These are phyloP conservation scores for Bertia moriformis DNA, from an alignment of 2,329 filamentous ascomycete genomes.

Conservation along the genomic window DNA sequence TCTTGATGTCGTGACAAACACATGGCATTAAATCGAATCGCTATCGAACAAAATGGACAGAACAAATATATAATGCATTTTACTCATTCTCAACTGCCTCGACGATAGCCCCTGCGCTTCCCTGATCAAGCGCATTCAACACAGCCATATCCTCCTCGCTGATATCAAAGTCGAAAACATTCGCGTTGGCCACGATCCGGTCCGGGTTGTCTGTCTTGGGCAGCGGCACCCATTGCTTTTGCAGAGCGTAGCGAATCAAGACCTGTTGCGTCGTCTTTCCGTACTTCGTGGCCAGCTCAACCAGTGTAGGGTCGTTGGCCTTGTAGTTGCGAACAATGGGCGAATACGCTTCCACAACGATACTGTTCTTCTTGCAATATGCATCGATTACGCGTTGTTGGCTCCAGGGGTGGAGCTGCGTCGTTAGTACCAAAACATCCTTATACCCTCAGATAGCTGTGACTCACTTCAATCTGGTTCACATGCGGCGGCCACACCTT, in stretches of 20 bases:
- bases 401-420: conserved; percentile 48
- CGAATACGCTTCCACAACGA: conserved; percentile 36
- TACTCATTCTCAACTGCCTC: conserved; percentile 9
- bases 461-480: conserved; percentile 58
- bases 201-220: conserved; percentile 49
- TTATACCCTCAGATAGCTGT: background rate
- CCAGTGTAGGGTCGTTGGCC: conserved; percentile 40
- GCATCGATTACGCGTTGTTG: conserved; percentile 40
- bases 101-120: conserved; percentile 20
- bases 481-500: conserved; percentile 50
- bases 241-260: conserved; percentile 53
- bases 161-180: conserved; percentile 47
- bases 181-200: conserved; percentile 43
- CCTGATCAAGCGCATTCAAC: conserved; percentile 34
- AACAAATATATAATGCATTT: too few relatives aligned
- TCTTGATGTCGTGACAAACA: conserved; percentile 45
- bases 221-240: conserved; percentile 55
- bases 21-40: background rate
- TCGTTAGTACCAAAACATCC: conserved; percentile 3
- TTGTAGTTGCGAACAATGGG: conserved; percentile 47
- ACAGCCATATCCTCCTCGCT: conserved; percentile 37
- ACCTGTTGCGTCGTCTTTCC: conserved; percentile 48
- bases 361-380: conserved; percentile 34
- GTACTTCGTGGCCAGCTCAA: conserved; percentile 40
- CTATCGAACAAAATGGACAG: background rate